Percentiles rank a stretch among this genome's conserved stretches.
Conservation (phyloP, 306 rosid genomes). For the Sindora glabra region DNA sequence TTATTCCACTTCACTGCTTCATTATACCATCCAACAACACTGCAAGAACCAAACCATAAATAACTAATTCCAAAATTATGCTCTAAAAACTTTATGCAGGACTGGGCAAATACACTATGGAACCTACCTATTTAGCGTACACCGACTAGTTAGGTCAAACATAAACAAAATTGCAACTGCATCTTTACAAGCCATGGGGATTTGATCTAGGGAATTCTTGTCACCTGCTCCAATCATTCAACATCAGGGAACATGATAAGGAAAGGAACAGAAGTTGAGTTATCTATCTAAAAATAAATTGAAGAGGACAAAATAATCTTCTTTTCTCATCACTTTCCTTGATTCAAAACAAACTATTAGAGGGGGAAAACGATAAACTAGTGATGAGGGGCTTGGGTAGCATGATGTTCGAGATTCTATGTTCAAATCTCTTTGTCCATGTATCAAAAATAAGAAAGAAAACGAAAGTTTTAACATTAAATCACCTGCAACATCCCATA, state of each 20-base stretch:
- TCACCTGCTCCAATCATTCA: conserved; percentile 26
- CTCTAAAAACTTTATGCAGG: neutral
- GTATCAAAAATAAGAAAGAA: neutral
- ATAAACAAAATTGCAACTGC: conserved; percentile 59
- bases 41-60: neutral
- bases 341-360: neutral
- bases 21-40: conserved; percentile 47
- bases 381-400: too few species aligned
- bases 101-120: neutral
- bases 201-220: conserved; percentile 26
- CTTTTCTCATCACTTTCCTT: too few species aligned
- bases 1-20: conserved; percentile 57
- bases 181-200: conserved; percentile 59
- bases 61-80: neutral
- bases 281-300: too few species aligned
- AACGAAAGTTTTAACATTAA: conserved; percentile 1
- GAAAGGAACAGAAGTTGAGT: too few species aligned
- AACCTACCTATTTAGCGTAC: conserved; percentile 39
- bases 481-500: conserved; percentile 94
- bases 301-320: too few species aligned
- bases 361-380: neutral
- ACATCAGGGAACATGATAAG: conserved; percentile 1
- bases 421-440: too few species aligned
- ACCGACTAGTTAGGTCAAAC: conserved; percentile 63
- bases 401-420: too few species aligned